Base-by-base conservation (phyloP, 768 basidiomycete genomes). In the Lactarius hengduanensis region DNA sequence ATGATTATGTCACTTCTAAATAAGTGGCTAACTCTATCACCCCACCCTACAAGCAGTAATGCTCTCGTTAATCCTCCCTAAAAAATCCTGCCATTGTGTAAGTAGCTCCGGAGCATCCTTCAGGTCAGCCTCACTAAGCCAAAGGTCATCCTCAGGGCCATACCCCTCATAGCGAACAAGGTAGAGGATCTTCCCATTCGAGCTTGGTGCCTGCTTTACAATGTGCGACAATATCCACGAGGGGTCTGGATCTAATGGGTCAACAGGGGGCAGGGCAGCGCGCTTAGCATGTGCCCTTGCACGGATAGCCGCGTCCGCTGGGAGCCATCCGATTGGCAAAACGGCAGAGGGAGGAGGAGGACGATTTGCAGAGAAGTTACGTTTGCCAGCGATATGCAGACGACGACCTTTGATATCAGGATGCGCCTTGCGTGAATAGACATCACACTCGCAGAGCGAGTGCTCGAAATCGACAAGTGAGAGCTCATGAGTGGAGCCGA, bases 391-490 rank as follows among this genome's bases (percentile, higher is more conserved):
- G 38, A 84, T 71, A 63, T 81, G 71, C 20, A 70, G 77, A 54
- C 83, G 78, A 28, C 62, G 63, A 26, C 73, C 70, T 54, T 77
- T 79, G 63, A 86, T 72, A 13, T 74, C 47, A 3, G 85, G 83
- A 73, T 85, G 82, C 22, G 76, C 78, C n/a, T 77, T 77, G 56
- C 90, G 87, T 50, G 85, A 79, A 72, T 92, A 92, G 72, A 92
- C 90, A 77, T 91, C 89, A 55, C 88, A 80, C 73, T 93, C 91
- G 76, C 91, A 93, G 18, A 92, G 76, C 1, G 86, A 80, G 73
- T 93, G 91, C 77, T 93, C 91, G 61, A 92, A 78, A 73, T 93
- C 91, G 43, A 86, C 84, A 58, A 91, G 77, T 70, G 89, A 84
- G 8, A 83, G 82, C 15, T 72, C 72, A 1, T 66, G 67, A 3